Percentiles rank a stretch among this genome's conserved stretches.
These are phyloP conservation scores for Groenewaldozyma auringiensis DNA, from an alignment of 1,139 yeast genomes.

Conservation along the genomic window DNA sequence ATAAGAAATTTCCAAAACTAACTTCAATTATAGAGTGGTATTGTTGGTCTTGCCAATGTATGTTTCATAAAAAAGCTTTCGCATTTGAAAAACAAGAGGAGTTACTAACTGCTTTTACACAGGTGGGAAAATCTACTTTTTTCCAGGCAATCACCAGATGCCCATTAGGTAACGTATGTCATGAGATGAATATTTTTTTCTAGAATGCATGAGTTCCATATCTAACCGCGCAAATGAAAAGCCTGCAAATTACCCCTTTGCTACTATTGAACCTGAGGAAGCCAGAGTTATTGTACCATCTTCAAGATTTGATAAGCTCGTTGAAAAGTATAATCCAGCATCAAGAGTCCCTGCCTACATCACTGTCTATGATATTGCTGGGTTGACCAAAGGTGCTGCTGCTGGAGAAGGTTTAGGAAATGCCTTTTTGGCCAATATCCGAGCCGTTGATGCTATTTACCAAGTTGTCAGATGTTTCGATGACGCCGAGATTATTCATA, in stretches of 20 bases:
- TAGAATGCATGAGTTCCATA: too few species aligned
- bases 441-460: conserved; percentile 97
- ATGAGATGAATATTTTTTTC: too few species aligned
- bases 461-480: conserved; percentile 98
- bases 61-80: conserved; percentile 11
- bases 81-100: too few species aligned
- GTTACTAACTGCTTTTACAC: too few species aligned
- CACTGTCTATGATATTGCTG: conserved; percentile 96
- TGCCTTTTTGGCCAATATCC: conserved; percentile 92
- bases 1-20: not conserved
- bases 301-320: conserved; percentile 70
- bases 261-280: conserved; percentile 98
- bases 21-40: conserved; percentile 47
- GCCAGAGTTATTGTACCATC: conserved; percentile 97
- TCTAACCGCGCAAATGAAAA: too few species aligned
- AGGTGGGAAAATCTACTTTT: conserved; percentile 74
- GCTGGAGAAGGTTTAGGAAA: conserved; percentile 98
- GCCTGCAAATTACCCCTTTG: conserved; percentile 97
- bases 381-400: conserved; percentile 94
- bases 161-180: conserved; percentile 67
- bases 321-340: conserved; percentile 70
- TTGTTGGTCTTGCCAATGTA: conserved; percentile 86
- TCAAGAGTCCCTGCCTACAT: conserved; percentile 87
- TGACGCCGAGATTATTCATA: conserved; percentile 95
- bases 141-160: conserved; percentile 73